Evolutionary conservation across 352 stramenopile genomes (phyloP).

Genomic region (Bremia lactucae): DNA sequence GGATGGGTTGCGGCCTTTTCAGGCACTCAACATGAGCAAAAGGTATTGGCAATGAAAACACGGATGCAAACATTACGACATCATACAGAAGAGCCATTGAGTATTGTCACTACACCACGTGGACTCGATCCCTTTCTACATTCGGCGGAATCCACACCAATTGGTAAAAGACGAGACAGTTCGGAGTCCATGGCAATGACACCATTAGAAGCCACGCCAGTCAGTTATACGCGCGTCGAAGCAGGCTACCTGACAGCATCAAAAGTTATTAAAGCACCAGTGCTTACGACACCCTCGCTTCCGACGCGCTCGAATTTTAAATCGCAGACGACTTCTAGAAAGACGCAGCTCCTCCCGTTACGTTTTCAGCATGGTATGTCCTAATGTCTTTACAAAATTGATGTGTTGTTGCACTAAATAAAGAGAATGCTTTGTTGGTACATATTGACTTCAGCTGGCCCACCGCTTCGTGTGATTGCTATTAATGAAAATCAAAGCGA

Average conservation of each 20-base stretch:
- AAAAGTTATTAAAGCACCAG: conserved; percentile 20
- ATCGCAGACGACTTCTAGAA: conserved; percentile 45
- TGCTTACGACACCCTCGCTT: conserved; percentile 41
- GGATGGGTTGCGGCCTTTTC: conserved; percentile 21
- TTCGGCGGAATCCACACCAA: conserved; percentile 13
- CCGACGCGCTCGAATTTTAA: conserved; percentile 26
- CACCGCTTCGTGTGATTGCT: conserved; percentile 40
- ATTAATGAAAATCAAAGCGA: conserved; percentile 17
- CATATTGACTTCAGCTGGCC: conserved; percentile 15
- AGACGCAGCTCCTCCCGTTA: conserved; percentile 19
- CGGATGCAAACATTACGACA: conserved; percentile 10
- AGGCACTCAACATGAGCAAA: conserved; percentile 22
- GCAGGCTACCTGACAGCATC: conserved; percentile 33
- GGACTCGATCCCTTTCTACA: conserved; percentile 1
- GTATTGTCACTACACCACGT: conserved; percentile 15
- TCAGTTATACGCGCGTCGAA: conserved; percentile 4
- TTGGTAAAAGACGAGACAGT: background rate
- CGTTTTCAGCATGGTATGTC: conserved; percentile 33
- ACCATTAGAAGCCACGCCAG: conserved; percentile 1
- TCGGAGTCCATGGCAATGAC: background rate
- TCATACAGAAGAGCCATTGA: background rate
- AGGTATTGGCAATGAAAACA: conserved; percentile 6
- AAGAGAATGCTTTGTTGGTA: too few relatives aligned
- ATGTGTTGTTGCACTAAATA: background rate
- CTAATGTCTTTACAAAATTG: background rate